Percentiles rank a stretch among this genome's conserved stretches.
Conservation (phyloP, 2,329 filamentous ascomycete species). For the Aspergillus calidoustus region DNA sequence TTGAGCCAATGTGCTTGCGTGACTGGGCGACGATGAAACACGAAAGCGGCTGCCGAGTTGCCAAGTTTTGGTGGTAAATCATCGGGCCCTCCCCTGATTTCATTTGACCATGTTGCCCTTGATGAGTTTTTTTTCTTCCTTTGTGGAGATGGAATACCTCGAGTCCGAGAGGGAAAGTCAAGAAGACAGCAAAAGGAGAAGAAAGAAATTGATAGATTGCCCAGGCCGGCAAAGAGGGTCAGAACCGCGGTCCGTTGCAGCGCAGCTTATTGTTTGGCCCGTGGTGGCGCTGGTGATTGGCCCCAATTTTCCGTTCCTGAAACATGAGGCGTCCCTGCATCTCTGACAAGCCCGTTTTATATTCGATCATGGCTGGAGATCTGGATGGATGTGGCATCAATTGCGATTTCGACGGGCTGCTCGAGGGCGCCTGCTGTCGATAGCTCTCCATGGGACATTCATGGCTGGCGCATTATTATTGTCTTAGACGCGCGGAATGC, state of each 20-base stretch:
- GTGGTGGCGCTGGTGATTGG: neutral
- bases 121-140: slow-evolving; percentile 14
- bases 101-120: neutral
- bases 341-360: neutral
- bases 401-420: neutral
- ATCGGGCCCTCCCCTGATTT: slow-evolving; percentile 3
- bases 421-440: neutral
- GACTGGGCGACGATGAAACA: slow-evolving; percentile 24
- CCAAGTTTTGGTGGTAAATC: slow-evolving; percentile 28
- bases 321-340: neutral
- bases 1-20: slow-evolving; percentile 2
- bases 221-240: neutral
- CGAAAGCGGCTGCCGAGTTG: slow-evolving; percentile 21
- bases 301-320: slow-evolving; percentile 1
- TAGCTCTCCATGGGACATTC: neutral
- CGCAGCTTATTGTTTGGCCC: neutral
- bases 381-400: neutral
- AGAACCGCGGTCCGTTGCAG: neutral
- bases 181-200: neutral
- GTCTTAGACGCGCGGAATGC: neutral
- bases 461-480: neutral
- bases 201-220: neutral
- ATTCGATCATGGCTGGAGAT: neutral
- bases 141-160: neutral
- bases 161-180: neutral